Evolutionary conservation across 306 rosid genomes (phyloP).

Genomic region (cucumber (Cucumis sativus)): Cucumber_9930_V3 NC_026658.2:13057501-13058000

Average conservation of each 20-base stretch:
- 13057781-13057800: not conserved
- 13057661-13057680: slow-evolving; percentile 31
- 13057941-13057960: slow-evolving; percentile 9
- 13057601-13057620: slow-evolving; percentile 86
- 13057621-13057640: slow-evolving; percentile 66
- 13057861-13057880: not conserved
- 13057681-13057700: not conserved
- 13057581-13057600: slow-evolving; percentile 60
- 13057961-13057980: slow-evolving; percentile 59
- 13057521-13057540: slow-evolving; percentile 87
- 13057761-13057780: not conserved
- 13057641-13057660: slow-evolving; percentile 70
- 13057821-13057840: not conserved
- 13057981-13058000: slow-evolving; percentile 64
- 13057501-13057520: slow-evolving; percentile 89
- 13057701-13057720: not conserved
- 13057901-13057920: not conserved
- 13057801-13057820: not conserved
- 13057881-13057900: not conserved
- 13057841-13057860: not conserved
- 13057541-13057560: slow-evolving; percentile 87
- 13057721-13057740: not conserved
- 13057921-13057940: not conserved
- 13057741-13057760: not conserved
- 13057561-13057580: slow-evolving; percentile 57